These are phyloP conservation scores for Claviceps africana DNA, from an alignment of 2,329 filamentous ascomycete genomes.

Conservation along the genomic window DNA sequence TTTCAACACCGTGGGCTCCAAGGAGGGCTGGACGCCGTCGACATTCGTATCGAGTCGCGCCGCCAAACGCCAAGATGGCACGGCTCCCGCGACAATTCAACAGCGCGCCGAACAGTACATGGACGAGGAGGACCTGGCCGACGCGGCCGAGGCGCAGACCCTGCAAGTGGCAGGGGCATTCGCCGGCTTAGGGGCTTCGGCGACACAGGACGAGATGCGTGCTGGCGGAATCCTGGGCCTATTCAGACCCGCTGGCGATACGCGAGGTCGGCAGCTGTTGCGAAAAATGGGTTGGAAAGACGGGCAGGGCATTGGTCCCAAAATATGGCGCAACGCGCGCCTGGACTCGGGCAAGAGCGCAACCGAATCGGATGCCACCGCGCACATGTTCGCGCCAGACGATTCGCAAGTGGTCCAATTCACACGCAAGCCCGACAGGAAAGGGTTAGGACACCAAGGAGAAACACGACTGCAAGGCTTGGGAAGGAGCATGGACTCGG, in stretches of 20 bases:
- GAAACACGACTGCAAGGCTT: slow-evolving; percentile 37
- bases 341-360: slow-evolving; percentile 34
- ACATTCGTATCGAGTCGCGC: slow-evolving; percentile 82
- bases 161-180: slow-evolving; percentile 63
- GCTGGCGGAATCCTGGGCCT: slow-evolving; percentile 52
- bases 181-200: slow-evolving; percentile 58
- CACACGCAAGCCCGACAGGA: slow-evolving; percentile 50
- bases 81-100: slow-evolving; percentile 31
- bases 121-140: slow-evolving; percentile 90
- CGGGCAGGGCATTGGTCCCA: slow-evolving; percentile 84
- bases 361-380: slow-evolving; percentile 28
- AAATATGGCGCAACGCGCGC: slow-evolving; percentile 59
- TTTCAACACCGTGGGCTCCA: slow-evolving; percentile 95
- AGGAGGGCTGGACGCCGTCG: slow-evolving; percentile 91
- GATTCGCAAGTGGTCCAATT: slow-evolving; percentile 58
- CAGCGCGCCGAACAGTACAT: slow-evolving; percentile 80
- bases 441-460: slow-evolving; percentile 54
- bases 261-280: slow-evolving; percentile 72
- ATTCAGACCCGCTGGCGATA: slow-evolving; percentile 60
- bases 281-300: slow-evolving; percentile 93
- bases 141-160: slow-evolving; percentile 63
- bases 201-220: slow-evolving; percentile 36
- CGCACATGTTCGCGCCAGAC: slow-evolving; percentile 73
- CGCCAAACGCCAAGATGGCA: slow-evolving; percentile 56
- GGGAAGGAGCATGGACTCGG: slow-evolving; percentile 21